phyloP scores from a whole-genome alignment of 2,329 filamentous ascomycete species.

The Phyllachora maydis region DNA sequence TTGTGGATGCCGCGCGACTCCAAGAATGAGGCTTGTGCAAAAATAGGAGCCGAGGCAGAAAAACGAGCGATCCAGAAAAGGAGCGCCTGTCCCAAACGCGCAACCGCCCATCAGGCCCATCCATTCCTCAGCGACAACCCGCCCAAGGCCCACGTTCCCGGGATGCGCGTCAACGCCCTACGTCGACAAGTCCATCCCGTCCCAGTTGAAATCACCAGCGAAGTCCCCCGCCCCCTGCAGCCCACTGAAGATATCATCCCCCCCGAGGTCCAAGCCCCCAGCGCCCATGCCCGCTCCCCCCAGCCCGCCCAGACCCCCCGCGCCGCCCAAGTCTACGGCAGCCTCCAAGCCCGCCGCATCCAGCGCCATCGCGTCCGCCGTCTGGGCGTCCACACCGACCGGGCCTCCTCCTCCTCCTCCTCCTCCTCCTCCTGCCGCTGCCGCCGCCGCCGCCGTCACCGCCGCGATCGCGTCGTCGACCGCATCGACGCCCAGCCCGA shows the following conservation, averaged over 20 bases:
- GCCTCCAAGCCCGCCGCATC: conserved; percentile 23
- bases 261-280: conserved; percentile 13
- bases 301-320: conserved; percentile 13
- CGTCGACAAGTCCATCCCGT: too few relatives aligned
- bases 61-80: too few relatives aligned
- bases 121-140: too few relatives aligned
- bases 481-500: conserved; percentile 15
- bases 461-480: conserved; percentile 15
- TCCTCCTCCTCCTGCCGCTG: conserved; percentile 11
- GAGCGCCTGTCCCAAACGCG: too few relatives aligned
- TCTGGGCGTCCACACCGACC: conserved; percentile 9
- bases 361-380: conserved; percentile 16
- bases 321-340: conserved; percentile 5
- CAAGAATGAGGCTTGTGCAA: too few relatives aligned
- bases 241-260: conserved; percentile 21
- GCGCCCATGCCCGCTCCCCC: conserved; percentile 8
- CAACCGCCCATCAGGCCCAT: too few relatives aligned
- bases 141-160: too few relatives aligned
- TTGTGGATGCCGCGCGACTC: too few relatives aligned
- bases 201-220: conserved; percentile 6
- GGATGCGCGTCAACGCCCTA: too few relatives aligned
- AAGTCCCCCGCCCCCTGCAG: conserved; percentile 10
- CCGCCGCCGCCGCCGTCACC: conserved; percentile 11
- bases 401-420: too few relatives aligned
- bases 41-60: too few relatives aligned